Evolutionary conservation across 2,329 filamentous ascomycete genomes (phyloP).

Genomic region (Aureobasidium sp.): DNA sequence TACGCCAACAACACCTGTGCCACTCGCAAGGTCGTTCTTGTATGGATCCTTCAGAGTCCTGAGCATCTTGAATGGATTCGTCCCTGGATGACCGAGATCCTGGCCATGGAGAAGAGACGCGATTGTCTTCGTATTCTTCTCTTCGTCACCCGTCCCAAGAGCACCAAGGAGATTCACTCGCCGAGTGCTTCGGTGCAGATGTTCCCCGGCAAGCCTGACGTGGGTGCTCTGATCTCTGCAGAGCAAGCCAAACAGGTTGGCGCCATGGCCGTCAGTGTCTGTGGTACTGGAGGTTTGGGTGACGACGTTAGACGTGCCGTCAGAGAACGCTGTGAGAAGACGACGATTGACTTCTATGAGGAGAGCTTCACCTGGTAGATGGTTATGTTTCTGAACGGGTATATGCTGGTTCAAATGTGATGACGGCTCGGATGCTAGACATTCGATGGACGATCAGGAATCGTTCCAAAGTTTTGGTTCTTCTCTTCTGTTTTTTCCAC

Average conservation of each 20-base stretch:
- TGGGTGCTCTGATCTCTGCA: conserved; percentile 68
- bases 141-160: conserved; percentile 82
- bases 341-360: conserved; percentile 70
- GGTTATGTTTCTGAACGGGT: background rate
- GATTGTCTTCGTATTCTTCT: conserved; percentile 81
- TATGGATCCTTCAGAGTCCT: conserved; percentile 89
- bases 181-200: conserved; percentile 78
- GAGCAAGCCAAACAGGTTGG: conserved; percentile 78
- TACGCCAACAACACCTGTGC: conserved; percentile 66
- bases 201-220: conserved; percentile 82
- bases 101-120: conserved; percentile 71
- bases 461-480: background rate
- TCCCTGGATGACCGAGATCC: conserved; percentile 81
- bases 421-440: conserved; percentile 7
- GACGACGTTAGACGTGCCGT: conserved; percentile 68
- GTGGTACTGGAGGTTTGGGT: conserved; percentile 65
- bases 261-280: conserved; percentile 80
- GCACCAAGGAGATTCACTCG: conserved; percentile 71
- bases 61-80: conserved; percentile 90
- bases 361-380: conserved; percentile 63
- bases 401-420: background rate
- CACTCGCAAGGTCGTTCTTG: conserved; percentile 70
- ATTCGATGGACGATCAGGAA: conserved; percentile 1
- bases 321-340: conserved; percentile 55
- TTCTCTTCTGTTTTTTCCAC: background rate